Conservation (phyloP, 352 stramenopile genomes). For the Phytophthora pisi region DNA sequence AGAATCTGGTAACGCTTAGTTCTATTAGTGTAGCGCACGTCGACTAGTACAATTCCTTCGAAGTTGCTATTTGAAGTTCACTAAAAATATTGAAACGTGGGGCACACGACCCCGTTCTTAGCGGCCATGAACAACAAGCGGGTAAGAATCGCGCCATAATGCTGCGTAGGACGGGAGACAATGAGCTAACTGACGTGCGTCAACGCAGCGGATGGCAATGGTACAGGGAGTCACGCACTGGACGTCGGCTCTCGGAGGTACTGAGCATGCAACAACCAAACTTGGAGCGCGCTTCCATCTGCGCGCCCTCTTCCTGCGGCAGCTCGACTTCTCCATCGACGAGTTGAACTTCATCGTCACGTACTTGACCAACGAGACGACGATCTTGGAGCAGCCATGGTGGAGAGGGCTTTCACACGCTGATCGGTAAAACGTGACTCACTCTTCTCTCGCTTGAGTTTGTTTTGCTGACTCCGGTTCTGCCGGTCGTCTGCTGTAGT, state of each 20-base stretch:
- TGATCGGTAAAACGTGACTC: conserved; percentile 32
- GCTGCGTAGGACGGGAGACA: not conserved
- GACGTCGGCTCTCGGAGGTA: conserved; percentile 28
- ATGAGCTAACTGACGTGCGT: not conserved
- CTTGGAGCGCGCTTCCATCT: conserved; percentile 50
- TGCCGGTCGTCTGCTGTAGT: conserved; percentile 10
- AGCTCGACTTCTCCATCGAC: conserved; percentile 46
- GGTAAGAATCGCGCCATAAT: conserved; percentile 9
- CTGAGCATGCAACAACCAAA: conserved; percentile 44
- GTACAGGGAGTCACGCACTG: conserved; percentile 34
- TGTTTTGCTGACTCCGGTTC: not conserved
- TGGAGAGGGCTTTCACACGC: conserved; percentile 40
- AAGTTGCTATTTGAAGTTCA: conserved; percentile 17
- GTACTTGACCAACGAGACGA: conserved; percentile 50
- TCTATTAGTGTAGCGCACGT: not conserved
- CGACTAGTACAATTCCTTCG: not conserved
- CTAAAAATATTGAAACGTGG: conserved; percentile 15
- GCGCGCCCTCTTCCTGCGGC: conserved; percentile 46
- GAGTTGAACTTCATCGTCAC: conserved; percentile 54
- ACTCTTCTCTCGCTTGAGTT: not conserved
- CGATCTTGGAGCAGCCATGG: conserved; percentile 44
- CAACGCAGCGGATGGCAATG: conserved; percentile 30
- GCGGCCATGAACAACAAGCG: conserved; percentile 33
- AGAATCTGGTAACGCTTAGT: not conserved
- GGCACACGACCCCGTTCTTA: not conserved